Conservation (phyloP, 1,284 basidiomycete species). For the Peniophora sp. region DNA sequence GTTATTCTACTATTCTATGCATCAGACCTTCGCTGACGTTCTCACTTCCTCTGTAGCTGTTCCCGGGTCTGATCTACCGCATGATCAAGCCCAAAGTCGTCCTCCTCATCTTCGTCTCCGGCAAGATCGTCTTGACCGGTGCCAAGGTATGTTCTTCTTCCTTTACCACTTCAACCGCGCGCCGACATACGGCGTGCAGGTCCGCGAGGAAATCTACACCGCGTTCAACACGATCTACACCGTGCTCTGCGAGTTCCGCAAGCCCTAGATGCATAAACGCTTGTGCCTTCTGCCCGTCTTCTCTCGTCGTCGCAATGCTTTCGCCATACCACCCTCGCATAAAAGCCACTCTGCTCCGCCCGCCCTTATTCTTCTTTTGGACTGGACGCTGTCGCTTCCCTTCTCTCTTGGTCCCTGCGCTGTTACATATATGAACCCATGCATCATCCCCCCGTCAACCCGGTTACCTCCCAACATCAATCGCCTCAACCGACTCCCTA, state of each 20-base stretch:
- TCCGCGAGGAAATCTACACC: conserved; percentile 98
- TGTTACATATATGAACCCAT: conserved; percentile 3
- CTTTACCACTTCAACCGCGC: conserved; percentile 10
- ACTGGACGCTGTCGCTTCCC: no score
- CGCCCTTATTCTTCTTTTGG: no score
- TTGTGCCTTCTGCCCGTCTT: no score
- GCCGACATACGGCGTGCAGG: conserved; percentile 50
- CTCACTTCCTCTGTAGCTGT: conserved; percentile 68
- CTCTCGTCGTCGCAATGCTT: no score
- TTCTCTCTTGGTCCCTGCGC: neutral
- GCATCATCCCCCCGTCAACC: neutral
- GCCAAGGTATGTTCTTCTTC: conserved; percentile 72
- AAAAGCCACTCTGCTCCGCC: no score
- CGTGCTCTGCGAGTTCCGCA: conserved; percentile 85
- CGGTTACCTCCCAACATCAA: no score
- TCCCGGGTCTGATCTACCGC: conserved; percentile 98
- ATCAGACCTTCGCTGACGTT: conserved; percentile 4
- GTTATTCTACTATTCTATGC: conserved; percentile 18
- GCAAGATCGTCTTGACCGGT: conserved; percentile 98
- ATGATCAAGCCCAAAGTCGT: conserved; percentile 99
- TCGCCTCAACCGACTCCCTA: no score
- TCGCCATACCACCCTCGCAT: no score
- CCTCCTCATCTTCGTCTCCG: conserved; percentile 96
- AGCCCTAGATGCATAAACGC: conserved; percentile 59
- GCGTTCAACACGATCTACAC: conserved; percentile 99